Base-by-base conservation (phyloP, 2,329 filamentous ascomycete genomes). In the Colletotrichum sp. region DNA sequence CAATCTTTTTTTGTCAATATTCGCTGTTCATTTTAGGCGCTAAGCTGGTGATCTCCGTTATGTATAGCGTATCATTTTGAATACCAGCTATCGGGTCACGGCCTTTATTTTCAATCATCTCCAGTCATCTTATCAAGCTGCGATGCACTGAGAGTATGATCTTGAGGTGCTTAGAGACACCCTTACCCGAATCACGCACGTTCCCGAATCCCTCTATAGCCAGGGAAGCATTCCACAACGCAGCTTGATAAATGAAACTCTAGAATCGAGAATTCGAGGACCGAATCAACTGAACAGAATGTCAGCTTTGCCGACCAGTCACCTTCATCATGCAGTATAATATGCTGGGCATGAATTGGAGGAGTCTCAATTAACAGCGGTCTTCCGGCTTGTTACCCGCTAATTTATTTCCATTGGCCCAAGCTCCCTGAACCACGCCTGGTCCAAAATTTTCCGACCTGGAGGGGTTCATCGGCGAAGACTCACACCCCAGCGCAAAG, bases 361-460 rank as follows among this genome's bases (percentile, higher is more conserved):
- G 10, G 10, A 12, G 44, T 2, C n/a, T 52, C 10, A 21, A 52
- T 21, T 52, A 13, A 52, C 44, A 52, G n/a, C 3, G 71, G 72
- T 44, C 72, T 68, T 69, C 36, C n/a, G n/a, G 44, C 44, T 21
- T 70, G 34, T 76, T 72, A 32, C 30, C 34, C 34, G 63, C 63
- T 21, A 66, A 66, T 5, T 49, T 49, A 49, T n/a, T 49, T n/a
- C 13, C 21, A 66, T 49, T 66, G 63, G 63, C 63, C 63, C 28
- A 68, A 68, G 65, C 49, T 68, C 24, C 64, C 6, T 60, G 59
- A 65, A 60, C 67, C 57, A 13, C 24, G 39, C 57, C 39, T 64
- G n/a, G 59, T 6, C 44, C 71, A 26, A 21, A 36, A 44, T 32
- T 55, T 67, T 71, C 71, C 69, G 8, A 9, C 36, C 6, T 57